Percentiles rank a stretch among this genome's conserved stretches.
Conservation (phyloP, 331 rosid genomes). For the Stylosanthes scabra region DNA sequence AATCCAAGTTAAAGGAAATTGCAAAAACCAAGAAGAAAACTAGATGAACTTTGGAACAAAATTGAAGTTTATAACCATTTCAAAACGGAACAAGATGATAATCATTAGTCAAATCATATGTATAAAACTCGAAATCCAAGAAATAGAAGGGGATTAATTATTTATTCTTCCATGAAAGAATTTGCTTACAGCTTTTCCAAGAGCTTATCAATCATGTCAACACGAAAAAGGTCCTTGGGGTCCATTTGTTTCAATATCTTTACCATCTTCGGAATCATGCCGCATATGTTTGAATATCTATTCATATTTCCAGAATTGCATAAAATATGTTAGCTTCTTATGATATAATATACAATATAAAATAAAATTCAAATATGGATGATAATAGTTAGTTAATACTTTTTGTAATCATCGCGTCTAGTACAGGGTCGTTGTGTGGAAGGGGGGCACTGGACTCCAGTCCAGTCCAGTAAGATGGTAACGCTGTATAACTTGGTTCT, state of each 20-base stretch:
- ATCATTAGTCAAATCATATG: not conserved
- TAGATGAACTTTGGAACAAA: slow-evolving; percentile 2
- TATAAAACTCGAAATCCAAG: not conserved
- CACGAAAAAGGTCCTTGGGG: slow-evolving; percentile 75
- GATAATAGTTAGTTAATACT: slow-evolving; percentile 57
- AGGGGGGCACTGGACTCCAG: too few species aligned
- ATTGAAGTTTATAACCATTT: slow-evolving; percentile 5
- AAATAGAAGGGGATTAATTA: not conserved
- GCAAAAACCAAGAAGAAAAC: slow-evolving; percentile 7
- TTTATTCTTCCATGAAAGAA: not conserved
- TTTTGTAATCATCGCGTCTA: slow-evolving; percentile 96
- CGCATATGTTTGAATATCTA: slow-evolving; percentile 75
- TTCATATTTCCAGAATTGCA: slow-evolving; percentile 25
- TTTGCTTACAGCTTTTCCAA: slow-evolving; percentile 78
- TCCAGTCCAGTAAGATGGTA: slow-evolving; percentile 72
- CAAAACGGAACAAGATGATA: not conserved
- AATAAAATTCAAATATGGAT: not conserved
- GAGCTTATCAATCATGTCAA: slow-evolving; percentile 78
- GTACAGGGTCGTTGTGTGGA: too few species aligned
- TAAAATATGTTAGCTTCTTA: not conserved
- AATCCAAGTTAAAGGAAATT: slow-evolving; percentile 22
- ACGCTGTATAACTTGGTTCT: slow-evolving; percentile 68
- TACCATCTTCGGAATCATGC: slow-evolving; percentile 80
- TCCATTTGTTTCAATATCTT: slow-evolving; percentile 76
- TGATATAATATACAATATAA: not conserved